Conservation (phyloP, 2,329 filamentous ascomycete species). For the Penicillium sp. region DNA sequence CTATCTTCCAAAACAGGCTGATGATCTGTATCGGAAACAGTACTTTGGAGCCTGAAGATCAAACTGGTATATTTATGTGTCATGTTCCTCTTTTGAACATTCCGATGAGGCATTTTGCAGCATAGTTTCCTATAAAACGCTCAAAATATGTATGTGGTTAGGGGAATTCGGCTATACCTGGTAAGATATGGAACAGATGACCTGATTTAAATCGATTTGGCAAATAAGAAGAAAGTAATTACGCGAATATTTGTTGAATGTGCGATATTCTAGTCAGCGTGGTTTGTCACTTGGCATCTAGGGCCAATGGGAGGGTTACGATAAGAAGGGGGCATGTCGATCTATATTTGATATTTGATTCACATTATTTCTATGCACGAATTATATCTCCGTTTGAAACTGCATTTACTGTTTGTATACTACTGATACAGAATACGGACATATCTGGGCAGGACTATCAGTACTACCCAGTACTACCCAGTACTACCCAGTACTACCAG, state of each 20-base stretch:
- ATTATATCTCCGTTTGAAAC: neutral
- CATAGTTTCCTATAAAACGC: slow-evolving; percentile 4
- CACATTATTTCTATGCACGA: neutral
- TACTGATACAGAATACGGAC: neutral
- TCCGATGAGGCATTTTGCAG: slow-evolving; percentile 21
- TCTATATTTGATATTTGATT: slow-evolving; percentile 3
- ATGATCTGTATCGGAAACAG: neutral
- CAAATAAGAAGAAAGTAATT: slow-evolving; percentile 6
- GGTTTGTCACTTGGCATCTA: slow-evolving; percentile 30
- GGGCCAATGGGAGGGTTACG: slow-evolving; percentile 26
- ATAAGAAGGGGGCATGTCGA: slow-evolving; percentile 27
- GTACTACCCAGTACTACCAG: neutral
- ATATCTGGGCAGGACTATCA: neutral
- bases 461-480: too few relatives aligned
- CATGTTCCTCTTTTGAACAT: slow-evolving; percentile 9
- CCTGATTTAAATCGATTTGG: neutral
- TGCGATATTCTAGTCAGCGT: slow-evolving; percentile 27
- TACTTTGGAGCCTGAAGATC: neutral
- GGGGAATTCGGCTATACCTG: slow-evolving; percentile 1
- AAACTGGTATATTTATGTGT: slow-evolving; percentile 3
- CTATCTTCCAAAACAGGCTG: neutral
- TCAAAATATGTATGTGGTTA: slow-evolving; percentile 1
- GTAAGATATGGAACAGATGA: slow-evolving; percentile 6
- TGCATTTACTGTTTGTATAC: neutral
- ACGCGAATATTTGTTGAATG: slow-evolving; percentile 6